Base-by-base conservation (phyloP, 768 basidiomycete genomes). In the Termitomyces sp. region DNA sequence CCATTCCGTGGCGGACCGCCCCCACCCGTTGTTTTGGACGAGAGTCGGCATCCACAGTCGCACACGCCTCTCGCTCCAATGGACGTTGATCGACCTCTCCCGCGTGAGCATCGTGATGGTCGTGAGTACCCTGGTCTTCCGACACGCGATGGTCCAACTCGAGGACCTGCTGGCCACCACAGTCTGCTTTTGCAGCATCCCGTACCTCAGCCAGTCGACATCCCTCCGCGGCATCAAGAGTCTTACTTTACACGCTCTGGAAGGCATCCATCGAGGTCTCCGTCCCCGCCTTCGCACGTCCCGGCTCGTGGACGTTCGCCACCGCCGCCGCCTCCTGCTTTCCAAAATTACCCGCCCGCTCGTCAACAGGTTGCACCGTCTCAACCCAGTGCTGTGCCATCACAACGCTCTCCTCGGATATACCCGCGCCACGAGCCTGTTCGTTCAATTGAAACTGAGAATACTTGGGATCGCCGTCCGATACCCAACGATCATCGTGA, bases 1-100 rank as follows among this genome's bases (percentile, higher is more conserved):
- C n/a, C n/a, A n/a, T 93, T 92, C 76, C 75, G 91, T 60, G 90
- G 90, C 35, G 88, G 90, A 2, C 87, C 89, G 3, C 91, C 90
- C 0, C 90, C 91, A 6, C 90, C 91, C 12, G 86, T 92, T 42
- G 79, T 89, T 53, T 72, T 92, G 9, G 90, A 92, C 59, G 91
- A 92, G 64, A 76, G 76, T 8, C 80, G 87, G n/a, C 88, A 89
- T 54, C 67, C 76, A 0, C 80, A 82, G 9, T 81, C 83, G 4
- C 88, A 89, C 60, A 82, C 87, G 0, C 86, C 81, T 2, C 76
- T 93, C 24, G 90, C 90, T 6, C 90, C 90, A 0, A 93, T 93
- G 90, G 83, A 84, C 14, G 78, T 88, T 8, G 86, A 88, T 54
- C 77, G 83, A 6, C 81, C 82, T 57, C 82, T 80, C 57, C 42